Conservation (phyloP, 1,284 basidiomycete genomes). For the Mycena sp. region DNA sequence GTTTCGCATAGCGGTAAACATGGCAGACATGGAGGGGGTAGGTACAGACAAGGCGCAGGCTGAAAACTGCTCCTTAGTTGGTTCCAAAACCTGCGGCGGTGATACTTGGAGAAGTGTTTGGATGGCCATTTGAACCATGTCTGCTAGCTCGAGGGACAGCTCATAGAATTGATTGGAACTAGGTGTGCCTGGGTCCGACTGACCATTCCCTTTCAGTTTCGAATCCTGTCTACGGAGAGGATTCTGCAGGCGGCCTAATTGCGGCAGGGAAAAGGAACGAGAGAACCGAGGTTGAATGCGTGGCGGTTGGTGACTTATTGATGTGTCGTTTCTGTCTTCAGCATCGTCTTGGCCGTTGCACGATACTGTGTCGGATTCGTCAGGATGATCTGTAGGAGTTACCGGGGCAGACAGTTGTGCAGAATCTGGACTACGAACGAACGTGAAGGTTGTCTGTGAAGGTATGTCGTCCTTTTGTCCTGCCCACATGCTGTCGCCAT, state of each 20-base stretch:
- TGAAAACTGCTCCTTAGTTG: slow-evolving; percentile 91
- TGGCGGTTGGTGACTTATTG: slow-evolving; percentile 23
- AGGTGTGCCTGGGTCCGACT: slow-evolving; percentile 37
- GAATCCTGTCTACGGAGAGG: slow-evolving; percentile 54
- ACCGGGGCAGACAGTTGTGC: slow-evolving; percentile 4
- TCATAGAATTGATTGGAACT: slow-evolving; percentile 62
- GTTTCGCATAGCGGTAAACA: slow-evolving; percentile 90
- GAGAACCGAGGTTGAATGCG: slow-evolving; percentile 61
- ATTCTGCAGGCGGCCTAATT: slow-evolving; percentile 72
- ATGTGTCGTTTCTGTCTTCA: slow-evolving; percentile 23
- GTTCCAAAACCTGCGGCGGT: slow-evolving; percentile 88
- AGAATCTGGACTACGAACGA: slow-evolving; percentile 16
- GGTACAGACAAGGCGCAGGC: slow-evolving; percentile 88
- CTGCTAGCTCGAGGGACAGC: slow-evolving; percentile 84
- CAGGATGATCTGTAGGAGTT: slow-evolving; percentile 16
- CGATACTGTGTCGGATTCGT: slow-evolving; percentile 18
- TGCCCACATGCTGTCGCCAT: slow-evolving; percentile 8
- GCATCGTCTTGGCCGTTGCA: slow-evolving; percentile 8
- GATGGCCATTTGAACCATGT: slow-evolving; percentile 87
- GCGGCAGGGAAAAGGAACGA: slow-evolving; percentile 78
- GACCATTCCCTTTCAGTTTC: neutral
- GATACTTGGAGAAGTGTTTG: slow-evolving; percentile 90
- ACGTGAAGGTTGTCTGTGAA: slow-evolving; percentile 24
- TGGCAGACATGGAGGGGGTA: slow-evolving; percentile 85
- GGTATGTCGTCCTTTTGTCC: neutral